Evolutionary conservation across 2,329 filamentous ascomycete species (phyloP), one percentile per base, ranked within the genome.

Genomic region (Alternaria brassicicola): DNA sequence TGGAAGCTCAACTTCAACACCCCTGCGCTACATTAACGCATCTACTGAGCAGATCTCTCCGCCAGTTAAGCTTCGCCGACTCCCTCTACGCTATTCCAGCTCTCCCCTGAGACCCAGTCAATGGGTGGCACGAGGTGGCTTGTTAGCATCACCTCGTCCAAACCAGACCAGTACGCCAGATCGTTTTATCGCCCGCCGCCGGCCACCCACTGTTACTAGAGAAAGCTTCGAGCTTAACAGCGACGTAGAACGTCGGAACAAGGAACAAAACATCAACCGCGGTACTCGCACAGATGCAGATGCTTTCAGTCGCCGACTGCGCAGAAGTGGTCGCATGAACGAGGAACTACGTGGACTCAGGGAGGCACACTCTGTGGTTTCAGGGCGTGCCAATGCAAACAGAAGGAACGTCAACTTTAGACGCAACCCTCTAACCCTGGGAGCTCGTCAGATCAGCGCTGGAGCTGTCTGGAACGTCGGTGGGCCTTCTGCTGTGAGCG

Each of bases 401-500:
- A 62, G 65, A 28, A 68, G 67, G 28, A 65, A 64, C 31, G 47
- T 55, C 6, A 66, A 66, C 28, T 51, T 75, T 38, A 65, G 74
- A 47, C 66, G 65, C n/a, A 67, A 45, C 26, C 66, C 67, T 10
- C 53, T 61, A 15, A 59, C 65, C 6, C n/a, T 59, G 17, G 63
- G 64, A 19, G 48, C 60, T 39, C 76, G 77, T 19, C 68, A 88
- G 71, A 80, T 86, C 60, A 93, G 90, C 73, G 79, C 83, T 61
- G 89, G 90, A 3, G 84, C 88, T 9, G 83, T 94, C 17, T 96
- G 91, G 92, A 86, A 87, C 17, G 87, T 95, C 10, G 90, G 91
- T 25, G 89, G 90, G n/a, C 72, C 86, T 9, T 84, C 86, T 48
- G 85, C 86, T n/a, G 79, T 81, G 7, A 80, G 80, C 25, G 79